Base-by-base conservation (phyloP, 1,284 basidiomycete genomes). In the Macrocybe sp. region DNA sequence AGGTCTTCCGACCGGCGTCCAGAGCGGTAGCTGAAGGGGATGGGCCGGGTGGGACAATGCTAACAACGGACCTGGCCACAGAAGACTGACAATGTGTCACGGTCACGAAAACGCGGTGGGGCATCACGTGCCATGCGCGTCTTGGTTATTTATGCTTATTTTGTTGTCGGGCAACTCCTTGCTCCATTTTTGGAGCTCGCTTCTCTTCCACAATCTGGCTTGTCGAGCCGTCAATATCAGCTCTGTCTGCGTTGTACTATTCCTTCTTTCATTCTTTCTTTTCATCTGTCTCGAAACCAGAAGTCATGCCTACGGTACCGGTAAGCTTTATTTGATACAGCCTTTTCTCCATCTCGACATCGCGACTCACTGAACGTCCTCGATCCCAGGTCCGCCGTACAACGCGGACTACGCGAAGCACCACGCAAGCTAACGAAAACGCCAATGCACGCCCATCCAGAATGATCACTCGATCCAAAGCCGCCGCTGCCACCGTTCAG, bases 391-490 rank as follows among this genome's bases (percentile, higher is more conserved):
- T 53, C 30, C 55, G 55, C 28, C 53, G 57, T 32, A 54, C 52
- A 11, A 55, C 52, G 4, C 51, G 53, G 12, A 37, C 51, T 31
- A 22, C 44, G 34, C 48, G 53, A 30, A 45, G 31, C 30, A 35
- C 46, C 30, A 35, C 45, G 12, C 52, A 54, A 29, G 55, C 56
- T 31, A 58, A 50, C 30, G 57, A 56, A 52, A 58, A 58, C 49
- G 52, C 52, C 4, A 58, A 56, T 51, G 56, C 57, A 31, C 52
- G 57, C 36, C 52, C 65, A 40, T 63, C 61, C 36, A 59, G 64
- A 54, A 55, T 59, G 36, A 53, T 54, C 33, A 59, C 62, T 45
- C 64, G 64, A 49, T 53, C 60, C 45, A 67, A 65, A 57, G 57
- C 60, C 32, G 55, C 53, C 22, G 58, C 59, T 54, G 55, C 58